Evolutionary conservation across 208 protist species (phyloP), one percentile per base, ranked within the genome.

Genomic region (Wallacemonas collosoma): DNA sequence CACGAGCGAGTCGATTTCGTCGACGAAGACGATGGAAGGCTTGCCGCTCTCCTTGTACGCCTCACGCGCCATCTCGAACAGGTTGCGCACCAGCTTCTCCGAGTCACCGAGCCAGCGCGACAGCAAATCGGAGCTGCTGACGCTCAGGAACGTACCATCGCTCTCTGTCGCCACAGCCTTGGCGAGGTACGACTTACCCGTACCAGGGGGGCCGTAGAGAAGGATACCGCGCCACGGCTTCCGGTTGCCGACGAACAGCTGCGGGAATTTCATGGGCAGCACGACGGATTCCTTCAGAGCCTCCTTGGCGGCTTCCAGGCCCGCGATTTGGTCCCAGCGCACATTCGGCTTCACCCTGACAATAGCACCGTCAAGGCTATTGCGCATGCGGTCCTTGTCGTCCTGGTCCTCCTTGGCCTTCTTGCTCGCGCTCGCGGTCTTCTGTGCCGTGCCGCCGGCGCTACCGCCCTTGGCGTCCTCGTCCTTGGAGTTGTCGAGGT

Each of bases 1-100:
- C 36, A 95, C 90, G 39, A 98, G 83, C 2, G 94, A 97, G 74
- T 98, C 96, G 72, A 98, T 97, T 76, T 98, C 96, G 77, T 98
- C 96, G 57, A 98, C 91, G 79, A 98, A 98, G 61, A 98, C 88
- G 69, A 98, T 93, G 63, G 91, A 79, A 9, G 93, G 93, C 77
- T 97, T 93, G 88, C 76, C 80, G 44, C 56, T 76, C 55, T 72
- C 91, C 78, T 55, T 97, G 90, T 75, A 86, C 17, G 85, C 74
- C 76, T 95, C 86, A 17, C 90, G 83, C 0, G 96, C 96, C 79
- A 98, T 88, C 69, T 95, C 91, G 75, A 98, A 98, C n/a, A 98
- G 72, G 65, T 87, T 95, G 58, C 92, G 85, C 38, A 98, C 95
- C 43, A 98, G 76, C 79, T 98, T 98, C 82, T 98, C 95, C 8